phyloP scores from a whole-genome alignment of 2,329 filamentous ascomycete genomes.

The Lanzia echinophila region DNA sequence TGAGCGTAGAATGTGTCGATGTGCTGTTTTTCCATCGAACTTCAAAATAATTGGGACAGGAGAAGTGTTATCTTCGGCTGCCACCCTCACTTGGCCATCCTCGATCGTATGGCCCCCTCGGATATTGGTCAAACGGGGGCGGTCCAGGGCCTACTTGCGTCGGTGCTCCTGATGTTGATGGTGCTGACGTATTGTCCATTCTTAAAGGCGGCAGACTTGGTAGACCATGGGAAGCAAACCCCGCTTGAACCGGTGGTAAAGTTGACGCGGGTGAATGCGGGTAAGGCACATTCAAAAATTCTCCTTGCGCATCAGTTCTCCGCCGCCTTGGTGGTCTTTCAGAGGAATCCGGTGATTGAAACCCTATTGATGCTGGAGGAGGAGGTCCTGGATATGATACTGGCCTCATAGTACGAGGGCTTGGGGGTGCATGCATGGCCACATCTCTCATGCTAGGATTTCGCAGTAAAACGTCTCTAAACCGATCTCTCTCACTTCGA shows the following conservation, averaged over 20 bases:
- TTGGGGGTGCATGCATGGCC: constrained; percentile 46
- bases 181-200: constrained; percentile 22
- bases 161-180: constrained; percentile 8
- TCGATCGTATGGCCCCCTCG: constrained; percentile 21
- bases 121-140: constrained; percentile 22
- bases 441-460: constrained; percentile 50
- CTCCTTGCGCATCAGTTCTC: constrained; percentile 27
- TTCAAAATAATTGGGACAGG: not conserved
- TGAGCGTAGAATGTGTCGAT: not conserved
- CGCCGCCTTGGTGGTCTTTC: constrained; percentile 28
- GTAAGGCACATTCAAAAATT: constrained; percentile 25
- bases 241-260: constrained; percentile 24
- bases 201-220: constrained; percentile 27
- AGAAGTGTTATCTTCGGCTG: constrained; percentile 12
- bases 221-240: constrained; percentile 18
- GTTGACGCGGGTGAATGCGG: constrained; percentile 24
- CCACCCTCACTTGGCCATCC: constrained; percentile 24
- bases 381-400: constrained; percentile 20
- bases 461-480: constrained; percentile 58
- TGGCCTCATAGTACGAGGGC: constrained; percentile 34
- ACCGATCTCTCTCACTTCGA: constrained; percentile 62
- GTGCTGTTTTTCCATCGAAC: constrained; percentile 8
- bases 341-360: constrained; percentile 14
- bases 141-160: constrained; percentile 18
- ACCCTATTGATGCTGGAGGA: constrained; percentile 14